Evolutionary conservation across 1,284 basidiomycete genomes (phyloP), one percentile per base, ranked within the genome.

Genomic region (Termitomyces sp.): DNA sequence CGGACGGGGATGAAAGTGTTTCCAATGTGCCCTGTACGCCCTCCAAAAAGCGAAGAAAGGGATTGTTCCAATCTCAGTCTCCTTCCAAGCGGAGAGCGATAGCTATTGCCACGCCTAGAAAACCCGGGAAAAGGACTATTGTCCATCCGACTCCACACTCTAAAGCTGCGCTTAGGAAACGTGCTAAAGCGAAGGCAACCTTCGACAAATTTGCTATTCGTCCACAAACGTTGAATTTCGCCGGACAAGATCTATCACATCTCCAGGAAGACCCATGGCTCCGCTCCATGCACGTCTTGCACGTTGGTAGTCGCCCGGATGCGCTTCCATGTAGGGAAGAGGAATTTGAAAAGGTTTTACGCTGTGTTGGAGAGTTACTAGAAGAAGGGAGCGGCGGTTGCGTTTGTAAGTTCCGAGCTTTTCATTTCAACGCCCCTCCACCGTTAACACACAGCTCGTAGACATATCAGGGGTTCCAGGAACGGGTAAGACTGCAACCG

Each of bases 391-490:
- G 89, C 36, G 96, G 97, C 0, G 94, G 93, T 5, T 99, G 97
- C 73, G 77, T 99, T 49, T 99, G 96, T 94, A 67, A 67, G 93
- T 79, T 46, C 42, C 31, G 53, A 40, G 33, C 56, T 15, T 43
- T 59, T 39, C 44, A 45, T 28, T 5, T 28, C 17, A 2, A 31
- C 26, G 36, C 46, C 34, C 46, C 10, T 49, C 41, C 33, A 7
- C 7, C n/a, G 24, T 13, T 41, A 2, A 52, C 28, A 40, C 12
- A 43, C 33, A 24, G 3, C 39, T 50, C 7, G 7, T 49, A 95
- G 93, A 96, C 69, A 95, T 99, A 45, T 96, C 95, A 5, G 97
- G 96, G 19, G 94, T 98, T 1, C 97, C 97, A 7, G 97, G 97
- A 1, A 98, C 96, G 7, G 96, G 97, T 2, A 99, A 99, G 74